Evolutionary conservation across 345 rosid species (phyloP), one percentile per base, ranked within the genome.

Genomic region (Cochlearia excelsa): DNA sequence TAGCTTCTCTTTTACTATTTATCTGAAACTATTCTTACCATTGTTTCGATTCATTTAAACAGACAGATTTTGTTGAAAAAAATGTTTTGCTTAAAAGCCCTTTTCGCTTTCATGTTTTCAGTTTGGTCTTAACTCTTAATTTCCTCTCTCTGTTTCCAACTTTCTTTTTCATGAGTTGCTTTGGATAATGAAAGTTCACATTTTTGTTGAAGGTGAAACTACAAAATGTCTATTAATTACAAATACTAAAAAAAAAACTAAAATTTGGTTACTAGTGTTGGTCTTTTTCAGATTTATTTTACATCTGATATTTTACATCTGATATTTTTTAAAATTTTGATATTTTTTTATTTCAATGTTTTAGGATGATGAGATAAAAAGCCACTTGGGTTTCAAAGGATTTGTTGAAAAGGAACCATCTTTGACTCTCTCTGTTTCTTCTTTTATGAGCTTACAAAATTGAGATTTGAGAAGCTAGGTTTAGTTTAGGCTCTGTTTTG

Each of bases 331-430:
- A 16, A 6, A 34, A 34, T 34, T 34, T 34, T 34, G 37, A 34
- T 7, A 11, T 11, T 16, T 56, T 44, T 52, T 6, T 27, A 9
- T 53, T 26, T 59, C 9, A 7, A 11, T 53, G 55, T 51, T 26
- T 50, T 52, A 68, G 73, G 64, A 16, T 33, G 64, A 16, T 33
- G 53, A 42, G 71, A 50, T 58, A 43, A 58, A 43, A 58, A 51
- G 50, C 39, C 35, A 52, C 46, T 65, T 47, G 63, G 44, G 44
- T 23, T 29, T 3, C 10, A 10, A 29, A 54, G 41, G 66, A 46
- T 68, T 68, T 68, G 72, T 16, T 26, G 26, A 26, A 61, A 54
- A 54, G 57, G 41, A 46, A 39, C 37, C 67, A 2, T 26, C 26
- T 47, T 60, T 51, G 51, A 49, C 43, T 11, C 31, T 38, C 51